Percentiles rank a stretch among this genome's conserved stretches.
Evolutionary conservation across 306 rosid genomes (phyloP).

Genomic region (Carpinus fangiana): DNA sequence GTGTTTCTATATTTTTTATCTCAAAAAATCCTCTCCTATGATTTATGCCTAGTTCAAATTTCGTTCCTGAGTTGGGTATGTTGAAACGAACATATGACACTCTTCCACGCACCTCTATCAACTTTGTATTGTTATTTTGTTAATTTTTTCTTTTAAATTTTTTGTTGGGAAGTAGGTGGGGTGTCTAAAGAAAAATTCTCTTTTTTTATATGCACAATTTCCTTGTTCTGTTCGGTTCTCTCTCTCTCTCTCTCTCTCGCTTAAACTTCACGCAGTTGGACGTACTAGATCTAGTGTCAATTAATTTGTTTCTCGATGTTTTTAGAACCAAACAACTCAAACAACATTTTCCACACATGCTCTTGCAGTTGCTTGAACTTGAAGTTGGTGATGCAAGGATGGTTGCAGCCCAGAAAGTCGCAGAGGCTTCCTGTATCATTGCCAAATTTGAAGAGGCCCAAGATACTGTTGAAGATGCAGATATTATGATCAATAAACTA

Average conservation of each 20-base stretch:
- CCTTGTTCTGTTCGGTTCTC: background rate
- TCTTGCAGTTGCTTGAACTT: slow-evolving; percentile 59
- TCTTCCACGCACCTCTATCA: background rate
- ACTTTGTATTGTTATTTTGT: background rate
- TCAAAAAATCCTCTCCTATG: background rate
- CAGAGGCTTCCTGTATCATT: slow-evolving; percentile 70
- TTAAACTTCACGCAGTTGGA: background rate
- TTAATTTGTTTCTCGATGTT: background rate
- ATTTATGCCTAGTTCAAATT: background rate
- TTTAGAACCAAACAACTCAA: slow-evolving; percentile 11
- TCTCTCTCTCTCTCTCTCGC: slow-evolving; percentile 1
- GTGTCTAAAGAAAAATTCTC: background rate
- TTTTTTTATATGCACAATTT: background rate
- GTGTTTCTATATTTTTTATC: background rate
- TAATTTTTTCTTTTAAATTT: background rate
- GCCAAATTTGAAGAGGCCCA: slow-evolving; percentile 89
- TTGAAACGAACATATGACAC: background rate
- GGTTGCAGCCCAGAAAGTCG: slow-evolving; percentile 64
- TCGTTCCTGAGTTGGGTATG: slow-evolving; percentile 1
- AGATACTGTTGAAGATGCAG: slow-evolving; percentile 72
- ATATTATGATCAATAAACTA: slow-evolving; percentile 73
- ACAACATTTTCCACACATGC: background rate
- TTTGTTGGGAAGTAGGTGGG: background rate
- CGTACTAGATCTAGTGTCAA: background rate
- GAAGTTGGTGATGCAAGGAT: slow-evolving; percentile 79